Evolutionary conservation across 768 basidiomycete species (phyloP).

Genomic region (Russula abietina): DNA sequence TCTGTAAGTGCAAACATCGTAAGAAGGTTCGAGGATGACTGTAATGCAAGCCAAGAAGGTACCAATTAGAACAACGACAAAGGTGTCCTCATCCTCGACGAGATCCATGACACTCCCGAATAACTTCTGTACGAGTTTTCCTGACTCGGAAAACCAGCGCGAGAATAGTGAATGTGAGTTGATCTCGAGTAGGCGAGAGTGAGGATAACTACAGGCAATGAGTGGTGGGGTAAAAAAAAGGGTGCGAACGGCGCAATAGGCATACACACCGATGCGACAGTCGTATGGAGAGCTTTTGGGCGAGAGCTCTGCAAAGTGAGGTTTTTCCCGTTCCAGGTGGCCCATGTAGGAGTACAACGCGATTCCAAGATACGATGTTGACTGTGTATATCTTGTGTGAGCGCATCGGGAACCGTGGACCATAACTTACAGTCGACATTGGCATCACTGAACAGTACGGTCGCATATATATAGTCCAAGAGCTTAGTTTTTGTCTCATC

Average conservation of each 20-base stretch:
- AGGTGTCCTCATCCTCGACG: slow-evolving; percentile 85
- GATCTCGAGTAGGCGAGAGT: slow-evolving; percentile 88
- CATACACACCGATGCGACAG: slow-evolving; percentile 66
- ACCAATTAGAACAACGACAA: slow-evolving; percentile 95
- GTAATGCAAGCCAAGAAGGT: slow-evolving; percentile 7
- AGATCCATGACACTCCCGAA: slow-evolving; percentile 87
- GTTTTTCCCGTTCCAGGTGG: slow-evolving; percentile 99
- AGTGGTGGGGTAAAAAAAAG: not conserved
- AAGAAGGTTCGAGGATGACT: not conserved
- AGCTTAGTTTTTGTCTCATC: slow-evolving; percentile 81
- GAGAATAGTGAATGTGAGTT: slow-evolving; percentile 98
- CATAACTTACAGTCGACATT: slow-evolving; percentile 64
- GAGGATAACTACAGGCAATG: slow-evolving; percentile 56
- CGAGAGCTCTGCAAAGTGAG: slow-evolving; percentile 86
- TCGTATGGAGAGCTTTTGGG: slow-evolving; percentile 91
- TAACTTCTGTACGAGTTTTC: slow-evolving; percentile 92
- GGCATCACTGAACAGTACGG: slow-evolving; percentile 86
- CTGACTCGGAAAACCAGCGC: slow-evolving; percentile 98
- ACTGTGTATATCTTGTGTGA: slow-evolving; percentile 38
- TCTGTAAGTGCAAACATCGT: slow-evolving; percentile 41
- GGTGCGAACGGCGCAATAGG: not conserved
- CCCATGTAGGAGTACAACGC: slow-evolving; percentile 89
- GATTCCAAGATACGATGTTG: slow-evolving; percentile 93
- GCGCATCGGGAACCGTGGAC: not conserved
- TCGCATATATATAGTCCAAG: slow-evolving; percentile 92